These are phyloP conservation scores for Trichoderma koningii DNA, from an alignment of 2,329 filamentous ascomycete species.

Conservation along the genomic window DNA sequence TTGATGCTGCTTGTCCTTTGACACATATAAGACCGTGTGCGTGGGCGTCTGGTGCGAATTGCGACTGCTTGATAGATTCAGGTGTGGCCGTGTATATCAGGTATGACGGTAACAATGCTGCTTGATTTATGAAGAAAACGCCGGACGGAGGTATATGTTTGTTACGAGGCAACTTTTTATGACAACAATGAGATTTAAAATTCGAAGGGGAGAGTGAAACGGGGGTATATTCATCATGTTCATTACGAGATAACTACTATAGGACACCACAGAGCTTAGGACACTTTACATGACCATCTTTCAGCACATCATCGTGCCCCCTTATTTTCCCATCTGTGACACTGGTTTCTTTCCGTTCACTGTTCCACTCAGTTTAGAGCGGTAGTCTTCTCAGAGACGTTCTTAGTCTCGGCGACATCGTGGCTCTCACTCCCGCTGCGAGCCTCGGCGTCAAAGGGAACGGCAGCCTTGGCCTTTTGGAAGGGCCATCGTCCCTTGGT, in stretches of 20 bases:
- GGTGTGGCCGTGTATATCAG: not conserved
- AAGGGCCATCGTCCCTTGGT: constrained; percentile 52
- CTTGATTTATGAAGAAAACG: not conserved
- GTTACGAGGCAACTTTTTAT: not conserved
- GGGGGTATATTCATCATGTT: constrained; percentile 11
- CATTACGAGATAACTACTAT: not conserved
- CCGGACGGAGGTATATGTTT: constrained; percentile 1
- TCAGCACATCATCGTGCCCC: not conserved
- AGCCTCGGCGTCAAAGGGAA: constrained; percentile 28
- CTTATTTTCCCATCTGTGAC: not conserved
- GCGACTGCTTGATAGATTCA: not conserved
- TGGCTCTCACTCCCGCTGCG: constrained; percentile 36
- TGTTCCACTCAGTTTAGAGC: constrained; percentile 3
- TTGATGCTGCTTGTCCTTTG: constrained; percentile 20
- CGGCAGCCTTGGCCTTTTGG: constrained; percentile 40
- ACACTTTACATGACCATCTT: not conserved
- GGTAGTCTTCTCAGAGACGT: constrained; percentile 36
- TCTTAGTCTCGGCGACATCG: constrained; percentile 34
- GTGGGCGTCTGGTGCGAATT: not conserved
- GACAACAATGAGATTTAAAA: not conserved
- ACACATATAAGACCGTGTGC: not conserved
- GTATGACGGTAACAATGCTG: not conserved
- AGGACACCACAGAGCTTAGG: not conserved
- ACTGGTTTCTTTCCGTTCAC: too few relatives aligned
- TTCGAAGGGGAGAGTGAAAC: not conserved